phyloP scores from a whole-genome alignment of 371 early-diverging fungal species.

The Zopfochytrium polystomum region DNA sequence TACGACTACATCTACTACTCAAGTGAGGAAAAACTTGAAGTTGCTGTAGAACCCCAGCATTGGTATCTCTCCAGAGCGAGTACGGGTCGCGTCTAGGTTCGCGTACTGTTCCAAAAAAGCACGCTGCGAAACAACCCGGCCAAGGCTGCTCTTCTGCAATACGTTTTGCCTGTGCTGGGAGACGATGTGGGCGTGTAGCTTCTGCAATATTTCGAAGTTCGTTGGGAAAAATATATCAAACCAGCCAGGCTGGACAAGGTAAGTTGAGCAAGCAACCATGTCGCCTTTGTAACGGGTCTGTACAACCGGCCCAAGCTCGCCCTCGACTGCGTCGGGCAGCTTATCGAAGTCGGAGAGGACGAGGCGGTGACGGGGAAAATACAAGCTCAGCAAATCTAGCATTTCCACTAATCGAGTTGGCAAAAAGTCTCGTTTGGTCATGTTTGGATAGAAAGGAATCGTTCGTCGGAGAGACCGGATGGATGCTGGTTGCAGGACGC shows the following conservation, averaged over 20 bases:
- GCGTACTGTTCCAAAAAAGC: slow-evolving; percentile 79
- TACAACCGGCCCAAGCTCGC: slow-evolving; percentile 88
- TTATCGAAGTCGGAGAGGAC: slow-evolving; percentile 84
- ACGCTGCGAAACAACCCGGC: slow-evolving; percentile 69
- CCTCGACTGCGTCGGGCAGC: slow-evolving; percentile 77
- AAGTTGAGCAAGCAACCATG: slow-evolving; percentile 93
- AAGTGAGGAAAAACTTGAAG: slow-evolving; percentile 59
- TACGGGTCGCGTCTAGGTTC: slow-evolving; percentile 69
- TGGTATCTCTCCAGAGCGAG: slow-evolving; percentile 87
- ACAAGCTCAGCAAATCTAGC: slow-evolving; percentile 65
- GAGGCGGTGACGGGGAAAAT: slow-evolving; percentile 87
- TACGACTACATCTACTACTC: too few species aligned
- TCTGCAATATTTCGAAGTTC: slow-evolving; percentile 79
- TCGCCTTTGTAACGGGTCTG: slow-evolving; percentile 84
- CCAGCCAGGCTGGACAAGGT: slow-evolving; percentile 95
- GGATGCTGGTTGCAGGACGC: slow-evolving; percentile 52
- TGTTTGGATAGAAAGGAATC: slow-evolving; percentile 81
- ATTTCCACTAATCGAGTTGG: slow-evolving; percentile 76
- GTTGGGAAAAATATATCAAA: slow-evolving; percentile 98
- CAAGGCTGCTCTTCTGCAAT: slow-evolving; percentile 24
- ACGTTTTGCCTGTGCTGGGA: not conserved
- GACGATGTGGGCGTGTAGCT: slow-evolving; percentile 65
- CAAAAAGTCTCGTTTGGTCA: slow-evolving; percentile 81
- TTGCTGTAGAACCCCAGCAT: slow-evolving; percentile 93
- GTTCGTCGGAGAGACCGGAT: slow-evolving; percentile 46